phyloP scores from a whole-genome alignment of 768 basidiomycete species.

The Russula olivacea region DNA sequence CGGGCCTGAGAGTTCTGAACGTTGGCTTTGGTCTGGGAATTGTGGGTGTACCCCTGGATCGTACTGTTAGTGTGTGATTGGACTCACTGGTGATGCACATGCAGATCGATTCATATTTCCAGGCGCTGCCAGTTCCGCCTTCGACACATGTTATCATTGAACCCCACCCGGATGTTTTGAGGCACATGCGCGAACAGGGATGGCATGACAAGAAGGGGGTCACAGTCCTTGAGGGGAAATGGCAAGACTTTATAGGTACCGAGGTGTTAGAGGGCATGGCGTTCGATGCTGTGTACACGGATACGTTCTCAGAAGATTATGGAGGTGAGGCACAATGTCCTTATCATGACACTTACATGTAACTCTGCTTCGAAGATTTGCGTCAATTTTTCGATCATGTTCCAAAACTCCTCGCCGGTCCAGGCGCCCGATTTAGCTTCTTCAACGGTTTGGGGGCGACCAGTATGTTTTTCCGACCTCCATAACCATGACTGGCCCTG shows the following conservation, averaged over 20 bases:
- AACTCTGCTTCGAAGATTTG: constrained; percentile 42
- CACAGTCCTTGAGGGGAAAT: constrained; percentile 79
- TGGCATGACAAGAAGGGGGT: constrained; percentile 79
- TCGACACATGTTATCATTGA: constrained; percentile 85
- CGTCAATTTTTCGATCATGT: constrained; percentile 75
- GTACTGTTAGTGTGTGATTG: not conserved
- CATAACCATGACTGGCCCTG: not conserved
- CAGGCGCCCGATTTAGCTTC: constrained; percentile 83
- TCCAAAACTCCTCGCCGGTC: constrained; percentile 67
- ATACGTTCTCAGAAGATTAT: constrained; percentile 90
- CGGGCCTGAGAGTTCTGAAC: constrained; percentile 68
- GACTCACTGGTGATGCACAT: constrained; percentile 1
- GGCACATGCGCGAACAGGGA: constrained; percentile 64
- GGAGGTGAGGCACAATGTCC: constrained; percentile 38
- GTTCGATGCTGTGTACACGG: constrained; percentile 87
- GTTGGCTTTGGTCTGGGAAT: constrained; percentile 95
- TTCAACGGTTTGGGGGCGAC: constrained; percentile 98
- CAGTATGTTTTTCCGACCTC: constrained; percentile 42
- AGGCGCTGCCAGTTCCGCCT: constrained; percentile 54
- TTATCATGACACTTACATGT: not conserved
- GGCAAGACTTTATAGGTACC: constrained; percentile 79
- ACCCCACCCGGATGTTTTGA: constrained; percentile 88
- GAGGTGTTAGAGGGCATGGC: constrained; percentile 55
- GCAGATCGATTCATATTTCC: constrained; percentile 82
- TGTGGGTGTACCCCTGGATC: constrained; percentile 38